phyloP scores from a whole-genome alignment of 208 protist genomes.

The Acanthamoeba royreba region DNA sequence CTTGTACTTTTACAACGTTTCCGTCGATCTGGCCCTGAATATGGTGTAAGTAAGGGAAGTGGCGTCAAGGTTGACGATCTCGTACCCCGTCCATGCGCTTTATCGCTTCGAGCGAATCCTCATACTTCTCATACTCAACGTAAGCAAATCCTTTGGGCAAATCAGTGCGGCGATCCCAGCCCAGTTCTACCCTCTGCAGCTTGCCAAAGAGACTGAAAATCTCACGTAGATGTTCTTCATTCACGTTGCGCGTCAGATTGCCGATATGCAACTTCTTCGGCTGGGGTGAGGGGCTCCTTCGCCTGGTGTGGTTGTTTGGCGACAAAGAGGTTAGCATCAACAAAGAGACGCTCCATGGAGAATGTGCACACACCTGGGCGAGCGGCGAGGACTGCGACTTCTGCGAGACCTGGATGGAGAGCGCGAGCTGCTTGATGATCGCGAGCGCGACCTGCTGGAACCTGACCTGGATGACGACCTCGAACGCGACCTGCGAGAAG shows the following conservation, averaged over 20 bases:
- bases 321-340: neutral
- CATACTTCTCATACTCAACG: neutral
- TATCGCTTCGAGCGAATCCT: neutral
- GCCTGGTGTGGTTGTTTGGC: neutral
- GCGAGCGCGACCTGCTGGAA: neutral
- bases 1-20: neutral
- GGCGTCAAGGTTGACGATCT: neutral
- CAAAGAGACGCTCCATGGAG: neutral
- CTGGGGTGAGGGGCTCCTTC: neutral
- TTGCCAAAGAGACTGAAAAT: neutral
- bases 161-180: neutral
- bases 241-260: constrained; percentile 24
- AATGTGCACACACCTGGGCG: neutral
- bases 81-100: constrained; percentile 11
- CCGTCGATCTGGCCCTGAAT: constrained; percentile 18
- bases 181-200: neutral
- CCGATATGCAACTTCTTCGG: neutral
- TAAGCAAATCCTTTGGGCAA: neutral
- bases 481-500: too few relatives aligned
- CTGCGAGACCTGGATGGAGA: neutral
- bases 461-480: neutral
- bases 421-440: neutral
- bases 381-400: neutral
- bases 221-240: neutral
- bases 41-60: neutral